Percentiles rank a stretch among this genome's conserved stretches.
These are phyloP conservation scores for Solanum okadae DNA, from an alignment of 257 asterid species.

Conservation along the genomic window DNA sequence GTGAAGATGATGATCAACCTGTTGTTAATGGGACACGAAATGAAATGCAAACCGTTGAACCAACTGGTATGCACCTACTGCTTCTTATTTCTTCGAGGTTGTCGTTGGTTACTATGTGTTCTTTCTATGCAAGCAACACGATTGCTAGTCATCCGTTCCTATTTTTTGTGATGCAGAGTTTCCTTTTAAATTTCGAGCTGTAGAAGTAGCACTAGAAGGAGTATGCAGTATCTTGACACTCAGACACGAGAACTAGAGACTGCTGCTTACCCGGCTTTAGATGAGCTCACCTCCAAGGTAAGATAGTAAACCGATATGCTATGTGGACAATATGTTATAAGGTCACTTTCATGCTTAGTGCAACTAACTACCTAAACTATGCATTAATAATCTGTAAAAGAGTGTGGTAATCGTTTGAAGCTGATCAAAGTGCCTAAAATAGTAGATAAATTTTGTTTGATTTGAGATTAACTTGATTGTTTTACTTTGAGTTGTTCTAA, in stretches of 20 bases:
- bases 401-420: not conserved
- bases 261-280: slow-evolving; percentile 90
- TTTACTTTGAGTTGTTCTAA: not conserved
- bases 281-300: slow-evolving; percentile 87
- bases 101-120: not conserved
- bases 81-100: not conserved
- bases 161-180: slow-evolving; percentile 35
- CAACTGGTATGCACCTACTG: slow-evolving; percentile 24
- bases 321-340: not conserved
- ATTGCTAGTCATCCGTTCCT: not conserved
- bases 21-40: not conserved
- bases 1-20: slow-evolving; percentile 52
- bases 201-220: slow-evolving; percentile 89
- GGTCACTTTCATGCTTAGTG: not conserved
- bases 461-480: not conserved
- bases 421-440: not conserved
- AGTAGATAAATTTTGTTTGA: not conserved
- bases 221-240: slow-evolving; percentile 72
- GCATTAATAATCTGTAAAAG: not conserved
- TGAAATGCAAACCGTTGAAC: slow-evolving; percentile 33
- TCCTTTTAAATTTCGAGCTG: slow-evolving; percentile 84
- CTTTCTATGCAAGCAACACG: not conserved
- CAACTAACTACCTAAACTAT: not conserved
- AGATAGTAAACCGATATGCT: not conserved
- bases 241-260: slow-evolving; percentile 74